Evolutionary conservation across 1,284 basidiomycete genomes (phyloP), one percentile per base, ranked within the genome.

Genomic region (Prillingera fragicola): DNA sequence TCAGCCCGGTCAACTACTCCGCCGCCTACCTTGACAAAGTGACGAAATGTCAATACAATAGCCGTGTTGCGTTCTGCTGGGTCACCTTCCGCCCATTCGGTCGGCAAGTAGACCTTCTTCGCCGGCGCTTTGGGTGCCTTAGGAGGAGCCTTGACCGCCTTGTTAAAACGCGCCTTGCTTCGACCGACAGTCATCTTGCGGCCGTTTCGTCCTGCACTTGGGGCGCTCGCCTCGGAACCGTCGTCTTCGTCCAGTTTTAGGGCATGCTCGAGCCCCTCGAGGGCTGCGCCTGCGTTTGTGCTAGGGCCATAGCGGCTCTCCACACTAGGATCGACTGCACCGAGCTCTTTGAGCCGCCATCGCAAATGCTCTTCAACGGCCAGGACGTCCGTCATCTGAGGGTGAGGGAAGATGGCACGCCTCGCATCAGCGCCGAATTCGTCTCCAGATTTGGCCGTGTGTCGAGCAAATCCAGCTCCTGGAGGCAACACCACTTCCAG

Each of bases 381-480:
- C 14, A 72, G 47, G 13, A 72, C 66, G 47, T 72, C 70, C 1
- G 70, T 66, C 70, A 72, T 70, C 45, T 72, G 69, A 6, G 70
- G 70, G 56, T 70, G 70, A 2, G 63, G 60, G 43, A 69, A 68
- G 15, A 67, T 53, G 8, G 52, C 57, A 1, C 51, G 47, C 1
- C 24, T 15, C 28, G 27, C 26, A 8, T n/a, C 24, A 7, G 9
- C 25, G 32, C n/a, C 38, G 0, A 24, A 25, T 8, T 28, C 27
- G 27, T n/a, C n/a, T n/a, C n/a, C n/a, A n/a, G n/a, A n/a, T n/a
- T n/a, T n/a, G n/a, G n/a, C n/a, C n/a, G n/a, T 23, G 42, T 32
- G 32, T 47, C 50, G 15, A 28, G 39, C 19, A 40, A 31, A 31
- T 22, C 43, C 17, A 31, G 23, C 5, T 5, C 18, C 26, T 19